These are phyloP conservation scores for Helotiales sp. DNA, from an alignment of 2,329 filamentous ascomycete genomes.

Conservation along the genomic window DNA sequence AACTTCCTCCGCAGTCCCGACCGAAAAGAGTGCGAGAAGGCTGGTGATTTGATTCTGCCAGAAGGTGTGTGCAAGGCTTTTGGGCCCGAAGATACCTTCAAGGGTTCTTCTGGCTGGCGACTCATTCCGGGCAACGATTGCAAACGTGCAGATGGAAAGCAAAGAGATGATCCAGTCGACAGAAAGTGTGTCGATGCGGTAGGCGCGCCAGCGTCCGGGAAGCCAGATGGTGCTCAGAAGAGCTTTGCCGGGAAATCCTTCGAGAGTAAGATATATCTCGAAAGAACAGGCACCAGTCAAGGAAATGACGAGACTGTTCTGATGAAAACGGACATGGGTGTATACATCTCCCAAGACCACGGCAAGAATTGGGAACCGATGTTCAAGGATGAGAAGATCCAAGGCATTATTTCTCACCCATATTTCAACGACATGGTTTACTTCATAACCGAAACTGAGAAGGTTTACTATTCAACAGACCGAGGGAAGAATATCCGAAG, in stretches of 20 bases:
- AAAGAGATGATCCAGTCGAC: slow-evolving; percentile 76
- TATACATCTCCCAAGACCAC: slow-evolving; percentile 82
- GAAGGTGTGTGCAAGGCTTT: slow-evolving; percentile 70
- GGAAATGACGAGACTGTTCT: slow-evolving; percentile 75
- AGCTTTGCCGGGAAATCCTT: slow-evolving; percentile 64
- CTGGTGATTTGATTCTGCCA: slow-evolving; percentile 66
- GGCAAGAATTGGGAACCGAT: slow-evolving; percentile 83
- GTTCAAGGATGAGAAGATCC: slow-evolving; percentile 71
- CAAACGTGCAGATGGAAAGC: slow-evolving; percentile 60
- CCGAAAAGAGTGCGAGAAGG: slow-evolving; percentile 69
- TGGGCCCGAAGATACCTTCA: slow-evolving; percentile 66
- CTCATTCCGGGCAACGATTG: slow-evolving; percentile 86
- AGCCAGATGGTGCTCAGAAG: slow-evolving; percentile 65
- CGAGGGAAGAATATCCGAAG: slow-evolving; percentile 74
- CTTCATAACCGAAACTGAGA: slow-evolving; percentile 71
- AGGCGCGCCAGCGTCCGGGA: slow-evolving; percentile 62
- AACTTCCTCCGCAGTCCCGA: slow-evolving; percentile 77
- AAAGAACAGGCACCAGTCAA: slow-evolving; percentile 68
- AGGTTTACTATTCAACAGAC: slow-evolving; percentile 82
- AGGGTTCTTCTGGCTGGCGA: slow-evolving; percentile 87
- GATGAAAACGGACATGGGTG: slow-evolving; percentile 50
- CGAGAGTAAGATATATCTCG: slow-evolving; percentile 73
- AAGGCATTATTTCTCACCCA: slow-evolving; percentile 74
- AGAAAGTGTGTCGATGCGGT: slow-evolving; percentile 73
- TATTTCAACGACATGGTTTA: slow-evolving; percentile 87